Evolutionary conservation across 2,329 filamentous ascomycete species (phyloP).

Genomic region (Pseudocercospora fuligena): DNA sequence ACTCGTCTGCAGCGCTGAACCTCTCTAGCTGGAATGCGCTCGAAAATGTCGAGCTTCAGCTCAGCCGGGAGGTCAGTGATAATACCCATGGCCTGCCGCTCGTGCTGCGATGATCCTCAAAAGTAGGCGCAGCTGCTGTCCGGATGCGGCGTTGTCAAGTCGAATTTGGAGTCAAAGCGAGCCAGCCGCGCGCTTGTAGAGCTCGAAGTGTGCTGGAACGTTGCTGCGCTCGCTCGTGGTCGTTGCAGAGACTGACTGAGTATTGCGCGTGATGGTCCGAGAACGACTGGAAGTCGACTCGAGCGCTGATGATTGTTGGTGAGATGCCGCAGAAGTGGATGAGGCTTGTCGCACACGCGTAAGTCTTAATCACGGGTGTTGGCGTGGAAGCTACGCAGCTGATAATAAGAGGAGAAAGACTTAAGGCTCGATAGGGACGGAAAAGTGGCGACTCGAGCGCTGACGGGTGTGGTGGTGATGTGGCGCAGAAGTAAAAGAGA

Average conservation of each 20-base stretch:
- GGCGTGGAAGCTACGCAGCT: not conserved
- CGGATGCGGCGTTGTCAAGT: not conserved
- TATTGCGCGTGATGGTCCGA: too few relatives aligned
- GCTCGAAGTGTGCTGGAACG: not conserved
- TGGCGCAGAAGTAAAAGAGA: too few relatives aligned
- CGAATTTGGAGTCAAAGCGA: not conserved
- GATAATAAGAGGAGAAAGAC: not conserved
- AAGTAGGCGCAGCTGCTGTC: not conserved
- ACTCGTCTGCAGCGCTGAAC: not conserved
- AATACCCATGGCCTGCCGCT: not conserved
- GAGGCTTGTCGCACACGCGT: too few relatives aligned
- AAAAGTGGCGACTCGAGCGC: too few relatives aligned
- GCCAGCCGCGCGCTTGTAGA: not conserved
- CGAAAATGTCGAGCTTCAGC: constrained; percentile 3
- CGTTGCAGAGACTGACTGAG: not conserved
- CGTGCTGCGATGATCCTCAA: not conserved
- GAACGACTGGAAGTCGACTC: not conserved
- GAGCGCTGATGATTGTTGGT: not conserved
- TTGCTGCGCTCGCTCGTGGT: not conserved
- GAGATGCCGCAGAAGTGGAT: too few relatives aligned
- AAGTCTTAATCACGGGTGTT: too few relatives aligned
- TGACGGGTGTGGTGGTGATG: too few relatives aligned
- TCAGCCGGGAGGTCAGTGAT: not conserved
- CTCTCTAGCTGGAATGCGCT: not conserved
- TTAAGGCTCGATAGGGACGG: not conserved